Base-by-base conservation (phyloP, 495 filamentous ascomycete species). In the Monascus purpureus region DNA sequence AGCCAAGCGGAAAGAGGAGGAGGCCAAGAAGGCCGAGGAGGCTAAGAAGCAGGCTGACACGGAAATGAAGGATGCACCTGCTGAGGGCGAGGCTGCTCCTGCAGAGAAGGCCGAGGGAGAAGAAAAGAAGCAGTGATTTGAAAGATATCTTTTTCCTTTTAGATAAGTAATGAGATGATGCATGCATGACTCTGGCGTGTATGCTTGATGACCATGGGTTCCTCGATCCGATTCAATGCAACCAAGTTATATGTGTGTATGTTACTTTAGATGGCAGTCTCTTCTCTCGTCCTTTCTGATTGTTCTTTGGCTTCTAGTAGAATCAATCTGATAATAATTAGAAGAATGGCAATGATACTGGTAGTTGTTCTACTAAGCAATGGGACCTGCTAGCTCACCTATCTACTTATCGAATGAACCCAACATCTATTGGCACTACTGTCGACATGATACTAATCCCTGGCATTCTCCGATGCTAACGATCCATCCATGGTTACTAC, bases 41-140 rank as follows among this genome's bases (percentile, higher is more conserved):
- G 47, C 51, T 32, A 59, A 57, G 42, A 59, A 63, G 36, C 31
- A 44, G 16, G 60, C 59, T 36, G 68, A 73, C 35, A 42, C 59
- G 4, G 68, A 72, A 49, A 73, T 72, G 69, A 63, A 68, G 43
- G 69, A 73, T 37, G 61, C 65, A 11, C 57, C 31, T 17, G 42
- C 49, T 14, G 55, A 60, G 28, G 58, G 49, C 22, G 61, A 64
- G 35, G 52, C 43, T 26, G 39, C 56, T 17, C 52, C 45, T 25
- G 38, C 53, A 15, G n/a, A n/a, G n/a, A 37, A 59, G 41, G 46
- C 49, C 22, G 59, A 63, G 31, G 35, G 47, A 28, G 61, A 62
- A 35, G 52, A 65, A 34, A 59, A 63, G 60, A 60, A 61, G 55
- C 20, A 22, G 20, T 22, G 9, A 22, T 22, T 9, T 22, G 20